Evolutionary conservation across 352 stramenopile species (phyloP).

Genomic region (Globisporangium yorkense): DNA sequence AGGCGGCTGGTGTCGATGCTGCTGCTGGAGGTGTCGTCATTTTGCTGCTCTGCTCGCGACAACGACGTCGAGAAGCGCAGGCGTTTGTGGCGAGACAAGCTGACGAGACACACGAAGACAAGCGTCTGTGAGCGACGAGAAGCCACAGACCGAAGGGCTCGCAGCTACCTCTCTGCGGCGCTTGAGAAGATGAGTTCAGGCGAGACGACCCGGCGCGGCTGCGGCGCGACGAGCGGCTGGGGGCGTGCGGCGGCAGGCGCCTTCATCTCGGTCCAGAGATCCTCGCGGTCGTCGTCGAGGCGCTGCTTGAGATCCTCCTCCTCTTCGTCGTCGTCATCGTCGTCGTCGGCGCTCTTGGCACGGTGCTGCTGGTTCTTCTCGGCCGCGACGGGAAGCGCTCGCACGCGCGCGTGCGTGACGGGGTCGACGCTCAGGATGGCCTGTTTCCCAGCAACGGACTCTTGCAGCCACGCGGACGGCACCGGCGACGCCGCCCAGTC

Average conservation of each 20-base stretch:
- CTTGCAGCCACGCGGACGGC: background rate
- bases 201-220: conserved; percentile 17
- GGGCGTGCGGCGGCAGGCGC: background rate
- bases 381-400: background rate
- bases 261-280: conserved; percentile 1
- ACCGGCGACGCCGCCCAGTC: conserved; percentile 6
- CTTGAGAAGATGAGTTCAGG: conserved; percentile 20
- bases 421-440: conserved; percentile 3
- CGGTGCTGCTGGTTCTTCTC: background rate
- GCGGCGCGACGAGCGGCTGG: conserved; percentile 7
- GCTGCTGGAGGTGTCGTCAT: too few relatives aligned
- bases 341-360: background rate
- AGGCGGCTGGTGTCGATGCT: background rate
- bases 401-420: conserved; percentile 1
- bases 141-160: background rate
- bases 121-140: background rate
- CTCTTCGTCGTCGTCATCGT: background rate
- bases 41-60: background rate
- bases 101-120: background rate
- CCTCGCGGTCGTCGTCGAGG: background rate
- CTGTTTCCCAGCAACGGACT: background rate
- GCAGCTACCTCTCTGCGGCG: conserved; percentile 7
- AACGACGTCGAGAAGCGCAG: conserved; percentile 1
- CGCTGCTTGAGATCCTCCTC: background rate
- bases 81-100: conserved; percentile 9